These are phyloP conservation scores for Dioscorea zingiberensis DNA, from an alignment of 106 monocot genomes.

Conservation along the genomic window DNA sequence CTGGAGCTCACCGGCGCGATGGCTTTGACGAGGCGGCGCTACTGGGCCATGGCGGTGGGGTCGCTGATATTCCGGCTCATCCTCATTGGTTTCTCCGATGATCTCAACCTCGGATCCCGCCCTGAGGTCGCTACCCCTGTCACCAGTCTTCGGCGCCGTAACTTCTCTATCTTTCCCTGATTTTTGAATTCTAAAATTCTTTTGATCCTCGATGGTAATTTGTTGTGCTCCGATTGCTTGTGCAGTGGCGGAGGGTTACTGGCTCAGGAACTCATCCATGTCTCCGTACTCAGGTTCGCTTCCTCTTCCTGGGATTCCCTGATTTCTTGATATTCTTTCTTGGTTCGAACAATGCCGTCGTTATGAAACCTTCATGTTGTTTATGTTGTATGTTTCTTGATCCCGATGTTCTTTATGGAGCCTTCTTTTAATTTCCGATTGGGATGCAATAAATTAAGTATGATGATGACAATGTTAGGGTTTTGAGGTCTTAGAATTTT, in stretches of 20 bases:
- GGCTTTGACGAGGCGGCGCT: not conserved
- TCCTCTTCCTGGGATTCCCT: not conserved
- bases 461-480: too few relatives aligned
- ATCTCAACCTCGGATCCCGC: conserved; percentile 65
- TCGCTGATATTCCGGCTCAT: conserved; percentile 51
- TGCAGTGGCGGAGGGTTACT: conserved; percentile 91
- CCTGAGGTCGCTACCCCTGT: conserved; percentile 93
- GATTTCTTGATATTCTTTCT: too few relatives aligned
- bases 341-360: too few relatives aligned
- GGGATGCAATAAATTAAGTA: too few relatives aligned
- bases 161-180: conserved; percentile 3
- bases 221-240: not conserved
- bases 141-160: conserved; percentile 86
- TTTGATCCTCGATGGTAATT: too few relatives aligned
- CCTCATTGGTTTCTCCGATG: conserved; percentile 48
- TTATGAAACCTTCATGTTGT: too few relatives aligned
- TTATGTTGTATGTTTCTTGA: too few relatives aligned
- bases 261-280: conserved; percentile 74
- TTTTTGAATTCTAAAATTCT: not conserved
- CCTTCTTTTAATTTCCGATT: too few relatives aligned
- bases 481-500: too few relatives aligned
- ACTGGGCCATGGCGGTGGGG: conserved; percentile 18
- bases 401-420: too few relatives aligned
- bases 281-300: conserved; percentile 76
- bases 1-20: not conserved